A percentile compares a stretch with the other conserved stretches of the same genome.
These are phyloP conservation scores for Neurospora sp. DNA, from an alignment of 495 filamentous ascomycete species.

Conservation along the genomic window DNA sequence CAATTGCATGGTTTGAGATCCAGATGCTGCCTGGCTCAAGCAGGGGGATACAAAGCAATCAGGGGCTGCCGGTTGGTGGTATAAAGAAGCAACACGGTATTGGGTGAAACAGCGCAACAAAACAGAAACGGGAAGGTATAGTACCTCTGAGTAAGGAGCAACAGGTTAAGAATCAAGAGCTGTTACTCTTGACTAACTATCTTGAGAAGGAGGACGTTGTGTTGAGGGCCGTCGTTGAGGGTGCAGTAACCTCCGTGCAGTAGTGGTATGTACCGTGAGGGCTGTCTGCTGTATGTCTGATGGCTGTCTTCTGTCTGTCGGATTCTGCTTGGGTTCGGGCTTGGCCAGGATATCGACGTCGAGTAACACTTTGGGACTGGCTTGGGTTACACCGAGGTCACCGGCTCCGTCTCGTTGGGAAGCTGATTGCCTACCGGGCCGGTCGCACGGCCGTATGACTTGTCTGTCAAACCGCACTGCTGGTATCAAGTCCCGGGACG, in stretches of 20 bases:
- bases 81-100: not conserved
- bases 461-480: slow-evolving; percentile 15
- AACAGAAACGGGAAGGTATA: not conserved
- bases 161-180: not conserved
- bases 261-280: not conserved
- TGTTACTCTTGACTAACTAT: not conserved
- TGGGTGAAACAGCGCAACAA: not conserved
- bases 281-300: not conserved
- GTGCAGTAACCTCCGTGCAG: not conserved
- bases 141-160: not conserved
- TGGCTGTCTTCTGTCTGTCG: not conserved
- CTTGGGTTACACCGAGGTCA: not conserved
- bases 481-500: slow-evolving; percentile 1
- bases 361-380: not conserved
- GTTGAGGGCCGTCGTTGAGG: not conserved
- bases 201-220: not conserved
- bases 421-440: not conserved
- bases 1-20: not conserved
- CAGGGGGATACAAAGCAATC: not conserved
- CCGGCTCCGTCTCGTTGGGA: not conserved
- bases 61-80: not conserved
- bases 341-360: not conserved
- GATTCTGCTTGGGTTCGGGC: not conserved
- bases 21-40: not conserved
- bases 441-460: not conserved